Percentiles rank a stretch among this genome's conserved stretches.
Conservation (phyloP, 345 rosid species). For the Populus simonii region DNA sequence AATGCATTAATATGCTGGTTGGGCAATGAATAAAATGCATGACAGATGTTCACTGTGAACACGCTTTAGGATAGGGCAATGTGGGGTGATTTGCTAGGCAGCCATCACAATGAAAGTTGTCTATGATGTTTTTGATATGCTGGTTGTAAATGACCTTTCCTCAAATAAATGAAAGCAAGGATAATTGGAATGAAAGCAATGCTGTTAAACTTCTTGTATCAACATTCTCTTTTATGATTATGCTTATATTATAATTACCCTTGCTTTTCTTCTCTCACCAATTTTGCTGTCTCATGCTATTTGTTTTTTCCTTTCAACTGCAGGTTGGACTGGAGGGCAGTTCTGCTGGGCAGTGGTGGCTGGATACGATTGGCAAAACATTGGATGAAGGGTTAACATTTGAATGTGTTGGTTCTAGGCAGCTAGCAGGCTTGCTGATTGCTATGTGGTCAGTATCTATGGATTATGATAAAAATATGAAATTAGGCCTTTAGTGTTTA, state of each 20-base stretch:
- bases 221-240: not conserved
- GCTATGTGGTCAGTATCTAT: slow-evolving; percentile 27
- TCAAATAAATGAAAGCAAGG: not conserved
- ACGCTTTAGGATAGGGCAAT: not conserved
- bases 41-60: not conserved
- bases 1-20: not conserved
- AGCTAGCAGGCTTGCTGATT: slow-evolving; percentile 86
- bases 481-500: not conserved
- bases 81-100: not conserved
- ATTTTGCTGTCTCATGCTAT: slow-evolving; percentile 4
- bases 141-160: not conserved
- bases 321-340: slow-evolving; percentile 99
- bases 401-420: slow-evolving; percentile 94
- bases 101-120: not conserved
- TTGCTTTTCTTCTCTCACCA: not conserved
- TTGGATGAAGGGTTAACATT: slow-evolving; percentile 74
- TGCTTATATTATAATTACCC: not conserved
- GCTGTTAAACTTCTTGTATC: not conserved
- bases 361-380: slow-evolving; percentile 81
- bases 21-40: not conserved
- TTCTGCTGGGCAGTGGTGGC: slow-evolving; percentile 91
- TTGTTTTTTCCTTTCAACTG: slow-evolving; percentile 22
- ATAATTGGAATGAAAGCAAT: not conserved
- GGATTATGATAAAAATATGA: not conserved
- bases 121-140: not conserved